phyloP scores from a whole-genome alignment of 1,139 yeast genomes.

The Blastobotrys proliferans region DNA sequence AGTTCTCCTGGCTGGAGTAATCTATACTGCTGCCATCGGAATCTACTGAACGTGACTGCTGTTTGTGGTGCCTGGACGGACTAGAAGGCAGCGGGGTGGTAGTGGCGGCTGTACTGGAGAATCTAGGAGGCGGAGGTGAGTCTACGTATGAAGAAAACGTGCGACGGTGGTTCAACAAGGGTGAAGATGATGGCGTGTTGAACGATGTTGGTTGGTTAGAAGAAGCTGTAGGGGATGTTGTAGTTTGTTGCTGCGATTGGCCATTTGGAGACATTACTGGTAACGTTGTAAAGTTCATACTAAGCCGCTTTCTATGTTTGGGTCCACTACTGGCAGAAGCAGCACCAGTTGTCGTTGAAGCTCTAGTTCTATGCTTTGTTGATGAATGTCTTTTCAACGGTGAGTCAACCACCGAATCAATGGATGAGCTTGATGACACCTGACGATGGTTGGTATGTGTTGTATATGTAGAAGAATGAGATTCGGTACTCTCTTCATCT shows the following conservation, averaged over 20 bases:
- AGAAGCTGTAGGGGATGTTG: neutral
- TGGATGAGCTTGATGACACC: conserved; percentile 1
- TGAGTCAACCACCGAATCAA: conserved; percentile 6
- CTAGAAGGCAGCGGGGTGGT: no score
- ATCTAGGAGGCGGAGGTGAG: neutral
- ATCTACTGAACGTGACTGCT: no score
- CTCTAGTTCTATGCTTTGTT: no score
- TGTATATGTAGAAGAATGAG: no score
- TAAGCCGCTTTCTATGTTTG: conserved; percentile 20
- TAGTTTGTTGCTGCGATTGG: neutral
- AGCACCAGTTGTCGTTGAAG: no score
- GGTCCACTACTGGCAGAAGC: no score
- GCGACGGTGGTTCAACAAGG: conserved; percentile 1
- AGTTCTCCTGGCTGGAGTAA: conserved; percentile 18
- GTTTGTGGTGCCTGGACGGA: neutral
- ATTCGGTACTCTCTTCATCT: neutral
- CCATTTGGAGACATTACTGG: conserved; percentile 22
- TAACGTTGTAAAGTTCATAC: conserved; percentile 28
- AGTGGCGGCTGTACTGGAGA: no score
- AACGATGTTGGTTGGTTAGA: neutral
- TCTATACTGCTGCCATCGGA: conserved; percentile 2
- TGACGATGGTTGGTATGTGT: neutral
- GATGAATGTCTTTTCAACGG: no score
- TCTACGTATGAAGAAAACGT: neutral
- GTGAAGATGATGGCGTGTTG: conserved; percentile 1